Evolutionary conservation across 495 filamentous ascomycete species (phyloP), one percentile per base, ranked within the genome.

Genomic region (Letharia columbiana): DNA sequence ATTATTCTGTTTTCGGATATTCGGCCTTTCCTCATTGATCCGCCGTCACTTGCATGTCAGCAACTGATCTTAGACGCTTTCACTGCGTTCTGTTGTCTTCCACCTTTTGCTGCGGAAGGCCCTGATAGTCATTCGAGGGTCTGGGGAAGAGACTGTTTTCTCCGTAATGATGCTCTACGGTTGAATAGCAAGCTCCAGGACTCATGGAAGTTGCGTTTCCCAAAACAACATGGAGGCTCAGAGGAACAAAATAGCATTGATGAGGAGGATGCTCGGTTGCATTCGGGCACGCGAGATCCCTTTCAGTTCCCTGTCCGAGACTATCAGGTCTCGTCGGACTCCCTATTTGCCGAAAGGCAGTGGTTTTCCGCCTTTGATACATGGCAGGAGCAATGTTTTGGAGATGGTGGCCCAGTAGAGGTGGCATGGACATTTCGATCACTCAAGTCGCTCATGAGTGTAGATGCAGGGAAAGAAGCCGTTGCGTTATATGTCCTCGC

Each of bases 1-100:
- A 82, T 92, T 6, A 80, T 96, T 56, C 80, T 97, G 65, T 89
- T 86, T 66, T 86, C 86, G 15, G 94, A 98, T 73, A 78, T 97
- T 18, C 74, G 82, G 67, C 78, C 84, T 2, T 79, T 86, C 56
- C 67, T 96, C 41, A 66, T 68, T 44, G 60, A 66, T 23, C 40
- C 64, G 33, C 66, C 71, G 23, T 63, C 67, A 31, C 33, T 13
- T 2, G 60, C 74, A 12, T 70, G 77, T 9, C 60, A 69, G 8
- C 45, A 75, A 15, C 70, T 82, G 1, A 66, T 93, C 17, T 47
- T 92, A 39, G 82, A 91, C 68, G 82, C 82, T 20, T 91, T 91
- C 68, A 73, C 92, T 9, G 75, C 82, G 50, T 94, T 92, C 71
- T 89, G 83, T 69, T 80, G 82, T 41, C 76, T 94, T 13, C 89